phyloP scores from a whole-genome alignment of 2,329 filamentous ascomycete species.

The Coniella lustricola region DNA sequence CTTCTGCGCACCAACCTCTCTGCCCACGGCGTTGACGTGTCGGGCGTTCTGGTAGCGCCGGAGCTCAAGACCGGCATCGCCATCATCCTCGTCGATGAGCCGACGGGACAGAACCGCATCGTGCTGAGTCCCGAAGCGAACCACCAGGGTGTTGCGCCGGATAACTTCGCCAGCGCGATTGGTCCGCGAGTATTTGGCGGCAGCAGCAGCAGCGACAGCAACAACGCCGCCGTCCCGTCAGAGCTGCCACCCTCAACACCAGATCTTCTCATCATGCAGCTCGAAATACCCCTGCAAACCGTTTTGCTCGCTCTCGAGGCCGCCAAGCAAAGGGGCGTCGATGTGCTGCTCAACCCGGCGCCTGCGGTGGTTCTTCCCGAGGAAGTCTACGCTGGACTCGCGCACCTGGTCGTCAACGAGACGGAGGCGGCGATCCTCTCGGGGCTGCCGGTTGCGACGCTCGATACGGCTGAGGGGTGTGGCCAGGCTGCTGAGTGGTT shows the following conservation, averaged over 20 bases:
- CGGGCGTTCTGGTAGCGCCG: slow-evolving; percentile 38
- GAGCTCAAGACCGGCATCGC: slow-evolving; percentile 60
- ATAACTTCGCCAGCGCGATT: background rate
- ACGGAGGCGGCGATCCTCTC: slow-evolving; percentile 75
- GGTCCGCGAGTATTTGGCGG: slow-evolving; percentile 19
- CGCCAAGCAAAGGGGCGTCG: slow-evolving; percentile 40
- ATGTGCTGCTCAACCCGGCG: slow-evolving; percentile 79
- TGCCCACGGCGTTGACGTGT: slow-evolving; percentile 55
- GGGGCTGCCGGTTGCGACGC: slow-evolving; percentile 41
- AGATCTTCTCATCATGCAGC: slow-evolving; percentile 66
- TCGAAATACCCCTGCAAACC: slow-evolving; percentile 65
- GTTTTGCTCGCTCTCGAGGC: slow-evolving; percentile 54
- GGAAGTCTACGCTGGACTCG: slow-evolving; percentile 58
- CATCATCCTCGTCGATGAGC: slow-evolving; percentile 68
- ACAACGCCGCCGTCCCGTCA: no score
- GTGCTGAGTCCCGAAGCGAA: slow-evolving; percentile 69
- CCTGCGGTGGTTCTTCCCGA: slow-evolving; percentile 64
- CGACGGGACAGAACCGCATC: slow-evolving; percentile 69
- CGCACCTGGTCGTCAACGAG: slow-evolving; percentile 84
- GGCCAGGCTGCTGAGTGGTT: slow-evolving; percentile 51
- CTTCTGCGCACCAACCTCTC: slow-evolving; percentile 52
- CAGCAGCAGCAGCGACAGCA: background rate
- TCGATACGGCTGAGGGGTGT: slow-evolving; percentile 40
- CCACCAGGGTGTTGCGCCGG: slow-evolving; percentile 24
- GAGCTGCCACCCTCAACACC: slow-evolving; percentile 34